Percentiles rank a stretch among this genome's conserved stretches.
These are phyloP conservation scores for Herpotrichia juniperi DNA, from an alignment of 2,329 filamentous ascomycete genomes.

Conservation along the genomic window DNA sequence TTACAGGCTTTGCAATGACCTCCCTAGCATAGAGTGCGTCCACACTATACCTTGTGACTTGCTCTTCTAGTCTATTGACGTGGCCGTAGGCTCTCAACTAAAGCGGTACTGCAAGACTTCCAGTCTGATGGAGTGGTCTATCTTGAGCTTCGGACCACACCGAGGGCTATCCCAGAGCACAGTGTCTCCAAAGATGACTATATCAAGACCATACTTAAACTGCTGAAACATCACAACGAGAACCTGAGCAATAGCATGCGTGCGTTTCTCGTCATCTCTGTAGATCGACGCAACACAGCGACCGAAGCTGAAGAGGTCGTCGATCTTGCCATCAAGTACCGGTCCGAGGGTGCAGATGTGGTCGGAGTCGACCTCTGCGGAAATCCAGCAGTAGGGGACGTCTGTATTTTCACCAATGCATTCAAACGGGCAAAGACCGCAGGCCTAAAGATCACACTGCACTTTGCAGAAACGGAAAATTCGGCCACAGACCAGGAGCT, in stretches of 20 bases:
- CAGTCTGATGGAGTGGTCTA: slow-evolving; percentile 74
- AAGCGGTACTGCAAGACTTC: slow-evolving; percentile 64
- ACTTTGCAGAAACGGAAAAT: slow-evolving; percentile 74
- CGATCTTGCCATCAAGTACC: slow-evolving; percentile 64
- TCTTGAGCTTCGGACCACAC: slow-evolving; percentile 81
- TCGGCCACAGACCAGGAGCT: slow-evolving; percentile 67
- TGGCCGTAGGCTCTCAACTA: slow-evolving; percentile 62
- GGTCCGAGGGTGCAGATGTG: slow-evolving; percentile 59
- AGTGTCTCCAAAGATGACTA: slow-evolving; percentile 68
- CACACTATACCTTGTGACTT: not conserved
- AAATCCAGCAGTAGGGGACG: slow-evolving; percentile 68
- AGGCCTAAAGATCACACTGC: slow-evolving; percentile 71
- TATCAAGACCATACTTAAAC: slow-evolving; percentile 67
- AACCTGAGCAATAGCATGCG: slow-evolving; percentile 54
- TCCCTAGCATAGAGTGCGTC: slow-evolving; percentile 64
- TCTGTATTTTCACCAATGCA: slow-evolving; percentile 64
- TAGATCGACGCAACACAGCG: slow-evolving; percentile 70
- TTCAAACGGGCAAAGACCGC: slow-evolving; percentile 63
- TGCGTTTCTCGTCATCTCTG: slow-evolving; percentile 72
- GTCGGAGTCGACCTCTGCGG: slow-evolving; percentile 82
- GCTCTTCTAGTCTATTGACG: slow-evolving; percentile 12
- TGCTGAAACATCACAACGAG: slow-evolving; percentile 62
- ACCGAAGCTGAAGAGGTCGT: slow-evolving; percentile 68
- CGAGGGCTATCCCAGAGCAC: slow-evolving; percentile 63
- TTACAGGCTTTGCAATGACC: slow-evolving; percentile 73